Evolutionary conservation across 1,139 yeast genomes (phyloP), one percentile per base, ranked within the genome.

Genomic region (Blastobotrys petasosporus): DNA sequence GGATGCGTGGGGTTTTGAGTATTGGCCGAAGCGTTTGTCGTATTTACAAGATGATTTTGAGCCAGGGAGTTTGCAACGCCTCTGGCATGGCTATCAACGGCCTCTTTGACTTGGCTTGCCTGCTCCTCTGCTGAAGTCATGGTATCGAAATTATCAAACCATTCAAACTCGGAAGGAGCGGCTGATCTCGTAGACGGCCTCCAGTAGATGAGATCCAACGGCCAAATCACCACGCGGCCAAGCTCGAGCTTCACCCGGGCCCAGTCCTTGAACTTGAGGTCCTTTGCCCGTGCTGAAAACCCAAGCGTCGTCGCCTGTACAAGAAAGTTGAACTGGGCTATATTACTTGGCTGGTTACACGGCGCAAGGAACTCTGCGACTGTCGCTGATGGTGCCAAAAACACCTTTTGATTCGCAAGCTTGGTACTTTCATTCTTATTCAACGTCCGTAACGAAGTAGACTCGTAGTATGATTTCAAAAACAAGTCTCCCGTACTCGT

Each of bases 381-480:
- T 13, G 83, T 79, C 0, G 90, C 94, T 10, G 88, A 79, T 0
- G 95, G 95, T 4, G 82, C 77, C 42, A 85, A 60, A 54, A 83
- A 82, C 0, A 85, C 64, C 6, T 78, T 83, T 57, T 71, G 75
- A 36, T 60, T 59, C 13, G 28, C 40, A 15, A 35, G 12, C 20
- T 32, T 20, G 11, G 34, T 57, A 54, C 45, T 54, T 47, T 30
- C 54, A 42, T 35, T 51, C 32, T 46, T 38, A 32, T 32, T 46
- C 31, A 32, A 48, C 36, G 39, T 43, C 15, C 47, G 41, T 15
- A 51, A 39, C 20, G 39, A 39, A 4, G 58, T 48, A 10, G 45
- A 45, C 42, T 58, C 59, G 41, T 51, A 50, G 41, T 53, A 59
- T 25, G 55, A 44, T 44, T 54, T 54, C 30, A 59, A 42, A 45